Evolutionary conservation across 768 basidiomycete species (phyloP).

Genomic region (Fistulinella prunicolor): DNA sequence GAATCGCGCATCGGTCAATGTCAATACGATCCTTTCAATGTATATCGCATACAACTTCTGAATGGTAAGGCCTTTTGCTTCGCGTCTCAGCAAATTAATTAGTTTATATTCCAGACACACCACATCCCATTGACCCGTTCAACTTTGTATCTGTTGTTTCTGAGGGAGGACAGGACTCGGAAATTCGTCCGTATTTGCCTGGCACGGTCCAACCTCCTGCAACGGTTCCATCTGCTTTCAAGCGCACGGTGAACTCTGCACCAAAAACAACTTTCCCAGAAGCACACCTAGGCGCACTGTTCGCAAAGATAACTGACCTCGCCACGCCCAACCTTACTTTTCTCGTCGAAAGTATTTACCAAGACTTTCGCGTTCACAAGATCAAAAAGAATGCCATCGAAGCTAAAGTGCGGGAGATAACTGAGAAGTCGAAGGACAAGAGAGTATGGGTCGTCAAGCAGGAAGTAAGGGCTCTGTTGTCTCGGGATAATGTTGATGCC

Average conservation of each 20-base stretch:
- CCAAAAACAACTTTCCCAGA: constrained; percentile 71
- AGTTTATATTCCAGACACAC: constrained; percentile 50
- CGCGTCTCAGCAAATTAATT: constrained; percentile 3
- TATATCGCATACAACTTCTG: constrained; percentile 76
- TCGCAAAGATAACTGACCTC: constrained; percentile 60
- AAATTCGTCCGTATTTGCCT: constrained; percentile 40
- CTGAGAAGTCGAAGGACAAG: constrained; percentile 69
- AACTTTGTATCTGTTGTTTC: constrained; percentile 55
- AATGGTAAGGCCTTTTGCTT: constrained; percentile 58
- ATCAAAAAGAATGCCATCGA: constrained; percentile 85
- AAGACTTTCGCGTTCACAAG: constrained; percentile 63
- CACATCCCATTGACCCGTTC: constrained; percentile 76
- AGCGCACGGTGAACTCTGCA: constrained; percentile 21
- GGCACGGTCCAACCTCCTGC: constrained; percentile 28
- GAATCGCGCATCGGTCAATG: constrained; percentile 67
- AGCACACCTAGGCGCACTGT: constrained; percentile 53
- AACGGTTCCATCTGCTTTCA: constrained; percentile 22
- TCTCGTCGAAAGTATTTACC: constrained; percentile 70
- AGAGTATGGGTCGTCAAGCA: constrained; percentile 71
- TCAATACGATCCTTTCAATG: constrained; percentile 65
- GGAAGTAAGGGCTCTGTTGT: constrained; percentile 4
- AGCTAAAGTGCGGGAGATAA: constrained; percentile 73
- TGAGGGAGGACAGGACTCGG: constrained; percentile 32
- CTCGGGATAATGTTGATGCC: neutral
- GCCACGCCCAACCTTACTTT: constrained; percentile 60